Evolutionary conservation across 768 basidiomycete species (phyloP).

Genomic region (Hebeloma cylindrosporum): DNA sequence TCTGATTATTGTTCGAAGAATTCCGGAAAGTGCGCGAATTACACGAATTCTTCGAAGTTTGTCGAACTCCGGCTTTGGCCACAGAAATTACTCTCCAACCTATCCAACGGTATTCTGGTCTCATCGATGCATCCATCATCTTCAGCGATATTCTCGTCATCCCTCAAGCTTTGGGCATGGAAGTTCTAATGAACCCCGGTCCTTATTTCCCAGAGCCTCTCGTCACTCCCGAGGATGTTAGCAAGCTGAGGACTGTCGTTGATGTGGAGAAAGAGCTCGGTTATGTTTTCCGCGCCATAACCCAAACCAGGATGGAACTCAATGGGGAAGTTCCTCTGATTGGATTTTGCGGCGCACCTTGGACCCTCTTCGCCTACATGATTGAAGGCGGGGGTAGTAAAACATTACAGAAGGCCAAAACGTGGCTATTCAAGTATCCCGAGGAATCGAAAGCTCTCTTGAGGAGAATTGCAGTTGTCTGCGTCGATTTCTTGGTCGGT

Average conservation of each 20-base stretch:
- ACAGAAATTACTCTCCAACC: constrained; percentile 92
- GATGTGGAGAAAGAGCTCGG: constrained; percentile 82
- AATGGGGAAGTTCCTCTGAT: constrained; percentile 92
- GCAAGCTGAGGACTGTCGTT: constrained; percentile 58
- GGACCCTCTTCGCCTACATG: constrained; percentile 99
- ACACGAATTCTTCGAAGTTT: constrained; percentile 95
- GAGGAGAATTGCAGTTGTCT: constrained; percentile 80
- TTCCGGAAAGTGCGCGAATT: constrained; percentile 83
- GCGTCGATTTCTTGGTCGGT: constrained; percentile 86
- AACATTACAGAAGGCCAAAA: constrained; percentile 87
- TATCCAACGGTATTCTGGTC: constrained; percentile 80
- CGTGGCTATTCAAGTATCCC: constrained; percentile 92
- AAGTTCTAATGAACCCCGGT: constrained; percentile 90
- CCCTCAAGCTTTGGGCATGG: constrained; percentile 97
- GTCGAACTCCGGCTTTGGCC: constrained; percentile 88
- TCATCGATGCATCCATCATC: constrained; percentile 95
- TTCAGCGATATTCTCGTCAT: constrained; percentile 98
- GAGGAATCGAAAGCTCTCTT: constrained; percentile 79
- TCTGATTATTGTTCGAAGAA: constrained; percentile 50
- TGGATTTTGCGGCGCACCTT: constrained; percentile 96
- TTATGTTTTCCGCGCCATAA: constrained; percentile 94
- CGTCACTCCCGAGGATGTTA: constrained; percentile 69
- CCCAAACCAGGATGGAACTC: constrained; percentile 74
- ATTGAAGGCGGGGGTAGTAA: constrained; percentile 94
- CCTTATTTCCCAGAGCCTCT: constrained; percentile 90